Evolutionary conservation across 176 grass and related monocot genomes (phyloP).

Genomic region (Cymbopogon citratus): DNA sequence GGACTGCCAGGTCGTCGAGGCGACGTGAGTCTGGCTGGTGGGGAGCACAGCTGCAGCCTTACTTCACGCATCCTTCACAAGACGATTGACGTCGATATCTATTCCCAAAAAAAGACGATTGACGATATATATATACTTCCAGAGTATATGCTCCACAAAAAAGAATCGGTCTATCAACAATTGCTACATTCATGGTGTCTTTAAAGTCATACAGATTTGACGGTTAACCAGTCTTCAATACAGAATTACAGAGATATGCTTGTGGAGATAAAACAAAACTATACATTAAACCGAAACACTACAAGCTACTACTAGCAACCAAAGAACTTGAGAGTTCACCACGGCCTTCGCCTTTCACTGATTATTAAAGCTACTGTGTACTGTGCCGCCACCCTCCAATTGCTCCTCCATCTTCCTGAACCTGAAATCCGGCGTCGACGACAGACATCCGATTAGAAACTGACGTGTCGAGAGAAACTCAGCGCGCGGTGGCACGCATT

Average conservation of each 20-base stretch:
- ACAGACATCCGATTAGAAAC: background rate
- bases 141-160: background rate
- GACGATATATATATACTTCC: too few species aligned
- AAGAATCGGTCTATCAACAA: background rate
- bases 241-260: background rate
- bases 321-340: background rate
- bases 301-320: background rate
- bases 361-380: background rate
- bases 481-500: too few species aligned
- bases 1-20: too few species aligned
- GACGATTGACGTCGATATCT: too few species aligned
- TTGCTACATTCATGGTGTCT: background rate
- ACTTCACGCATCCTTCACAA: too few species aligned
- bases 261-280: background rate
- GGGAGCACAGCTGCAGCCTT: too few species aligned
- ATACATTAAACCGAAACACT: background rate
- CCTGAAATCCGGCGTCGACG: background rate
- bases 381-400: slow-evolving; percentile 35
- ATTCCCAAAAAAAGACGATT: too few species aligned
- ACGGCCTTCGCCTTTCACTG: background rate
- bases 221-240: background rate
- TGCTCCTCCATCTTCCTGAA: slow-evolving; percentile 9
- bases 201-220: background rate
- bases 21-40: too few species aligned
- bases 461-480: background rate